Percentiles rank a stretch among this genome's conserved stretches.
Evolutionary conservation across 78 protist species (phyloP).

Genomic region (Bodo saltans): DNA sequence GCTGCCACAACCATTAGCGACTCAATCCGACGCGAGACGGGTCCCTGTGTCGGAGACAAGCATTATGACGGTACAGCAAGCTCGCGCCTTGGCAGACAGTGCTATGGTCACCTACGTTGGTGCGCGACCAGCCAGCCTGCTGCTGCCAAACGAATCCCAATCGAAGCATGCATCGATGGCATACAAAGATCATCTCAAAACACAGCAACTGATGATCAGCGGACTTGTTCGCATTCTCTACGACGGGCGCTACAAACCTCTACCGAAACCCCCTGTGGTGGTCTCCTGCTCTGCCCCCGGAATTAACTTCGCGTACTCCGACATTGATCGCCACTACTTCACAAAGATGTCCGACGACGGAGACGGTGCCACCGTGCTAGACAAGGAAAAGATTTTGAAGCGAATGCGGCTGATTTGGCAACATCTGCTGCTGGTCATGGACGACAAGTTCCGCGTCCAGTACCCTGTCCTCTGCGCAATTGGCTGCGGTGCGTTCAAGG

Average conservation of each 20-base stretch:
- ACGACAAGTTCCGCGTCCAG: neutral
- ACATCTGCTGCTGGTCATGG: slow-evolving; percentile 7
- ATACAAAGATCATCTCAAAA: neutral
- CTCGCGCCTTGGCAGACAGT: neutral
- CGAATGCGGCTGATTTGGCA: neutral
- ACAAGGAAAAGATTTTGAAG: neutral
- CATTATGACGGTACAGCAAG: neutral
- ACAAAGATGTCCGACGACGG: neutral
- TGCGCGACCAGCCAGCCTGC: neutral
- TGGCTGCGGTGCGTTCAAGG: slow-evolving; percentile 22
- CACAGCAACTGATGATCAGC: neutral
- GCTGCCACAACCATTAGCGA: neutral
- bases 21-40: neutral
- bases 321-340: neutral
- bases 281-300: slow-evolving; percentile 11
- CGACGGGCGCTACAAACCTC: neutral
- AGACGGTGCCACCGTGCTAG: neutral
- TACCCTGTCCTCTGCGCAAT: slow-evolving; percentile 20
- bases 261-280: neutral
- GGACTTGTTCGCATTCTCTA: neutral
- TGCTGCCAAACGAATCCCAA: neutral
- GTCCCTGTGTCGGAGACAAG: neutral
- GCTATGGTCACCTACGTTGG: neutral
- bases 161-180: too few relatives aligned
- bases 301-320: neutral